Evolutionary conservation across 169 alveolate genomes (phyloP).

Genomic region (Cryptosporidium muris): DNA sequence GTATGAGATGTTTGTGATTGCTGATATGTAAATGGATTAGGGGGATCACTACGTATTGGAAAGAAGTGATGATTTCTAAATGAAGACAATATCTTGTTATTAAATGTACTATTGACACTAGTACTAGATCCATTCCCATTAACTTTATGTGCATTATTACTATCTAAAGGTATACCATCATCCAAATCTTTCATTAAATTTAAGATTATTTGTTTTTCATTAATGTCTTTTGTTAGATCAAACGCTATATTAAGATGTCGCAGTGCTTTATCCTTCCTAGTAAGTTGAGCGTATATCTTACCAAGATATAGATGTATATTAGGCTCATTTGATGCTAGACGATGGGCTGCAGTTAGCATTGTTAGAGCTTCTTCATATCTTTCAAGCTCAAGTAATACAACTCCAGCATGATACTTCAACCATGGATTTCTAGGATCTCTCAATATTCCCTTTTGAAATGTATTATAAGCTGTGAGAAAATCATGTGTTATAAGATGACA

Average conservation of each 20-base stretch:
- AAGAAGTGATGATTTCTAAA: slow-evolving; percentile 68
- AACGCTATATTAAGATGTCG: slow-evolving; percentile 83
- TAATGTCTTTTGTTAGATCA: slow-evolving; percentile 76
- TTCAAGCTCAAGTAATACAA: slow-evolving; percentile 76
- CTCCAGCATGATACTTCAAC: slow-evolving; percentile 81
- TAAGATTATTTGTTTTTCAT: slow-evolving; percentile 54
- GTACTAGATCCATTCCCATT: neutral
- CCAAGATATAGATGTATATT: slow-evolving; percentile 84
- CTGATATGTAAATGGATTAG: slow-evolving; percentile 59
- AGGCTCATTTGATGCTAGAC: slow-evolving; percentile 83
- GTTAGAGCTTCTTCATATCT: slow-evolving; percentile 83
- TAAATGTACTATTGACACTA: slow-evolving; percentile 13
- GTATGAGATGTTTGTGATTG: slow-evolving; percentile 32
- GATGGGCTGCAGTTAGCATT: slow-evolving; percentile 78
- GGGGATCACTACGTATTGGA: slow-evolving; percentile 67
- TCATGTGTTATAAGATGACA: slow-evolving; percentile 79
- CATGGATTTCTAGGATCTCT: slow-evolving; percentile 82
- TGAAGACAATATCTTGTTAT: slow-evolving; percentile 45
- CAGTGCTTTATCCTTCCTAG: slow-evolving; percentile 81
- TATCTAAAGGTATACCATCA: slow-evolving; percentile 2
- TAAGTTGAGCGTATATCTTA: slow-evolving; percentile 80
- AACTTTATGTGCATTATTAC: slow-evolving; percentile 19
- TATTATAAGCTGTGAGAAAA: slow-evolving; percentile 78
- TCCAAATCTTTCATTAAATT: slow-evolving; percentile 65
- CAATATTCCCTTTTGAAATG: slow-evolving; percentile 79